A percentile compares a stretch with the other conserved stretches of the same genome.
Evolutionary conservation across 2,329 filamentous ascomycete genomes (phyloP).

Genomic region (Calycina herbarum): DNA sequence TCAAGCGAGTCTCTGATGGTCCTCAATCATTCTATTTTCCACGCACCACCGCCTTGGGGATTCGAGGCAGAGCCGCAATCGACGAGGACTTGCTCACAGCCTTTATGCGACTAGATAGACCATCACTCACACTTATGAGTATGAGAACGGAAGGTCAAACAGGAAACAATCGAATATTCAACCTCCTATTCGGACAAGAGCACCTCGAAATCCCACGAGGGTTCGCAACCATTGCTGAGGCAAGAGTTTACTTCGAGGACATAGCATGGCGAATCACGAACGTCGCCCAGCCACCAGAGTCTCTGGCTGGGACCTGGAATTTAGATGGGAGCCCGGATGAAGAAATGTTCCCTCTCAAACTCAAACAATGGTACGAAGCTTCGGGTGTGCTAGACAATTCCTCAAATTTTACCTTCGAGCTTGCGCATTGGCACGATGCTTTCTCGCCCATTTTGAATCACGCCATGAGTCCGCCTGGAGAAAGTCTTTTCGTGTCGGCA

Average conservation of each 20-base stretch:
- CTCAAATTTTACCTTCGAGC: conserved; percentile 15
- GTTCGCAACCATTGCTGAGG: conserved; percentile 16
- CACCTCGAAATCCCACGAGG: conserved; percentile 17
- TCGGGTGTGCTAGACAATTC: conserved; percentile 12
- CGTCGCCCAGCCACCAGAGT: conserved; percentile 1
- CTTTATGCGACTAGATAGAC: conserved; percentile 25
- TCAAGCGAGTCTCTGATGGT: conserved; percentile 16
- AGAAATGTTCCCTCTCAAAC: conserved; percentile 3
- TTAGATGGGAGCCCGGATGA: background rate
- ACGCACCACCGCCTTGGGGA: conserved; percentile 12
- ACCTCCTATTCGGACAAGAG: conserved; percentile 13
- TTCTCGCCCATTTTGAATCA: conserved; percentile 26
- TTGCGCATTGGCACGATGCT: conserved; percentile 30
- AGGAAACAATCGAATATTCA: conserved; percentile 17
- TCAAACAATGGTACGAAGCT: conserved; percentile 20
- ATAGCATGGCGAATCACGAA: conserved; percentile 15
- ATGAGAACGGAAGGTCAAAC: conserved; percentile 13
- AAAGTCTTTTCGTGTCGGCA: conserved; percentile 23
- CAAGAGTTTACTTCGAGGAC: conserved; percentile 19
- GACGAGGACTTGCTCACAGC: conserved; percentile 27
- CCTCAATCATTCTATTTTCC: conserved; percentile 17
- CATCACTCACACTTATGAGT: conserved; percentile 19
- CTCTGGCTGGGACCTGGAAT: conserved; percentile 2
- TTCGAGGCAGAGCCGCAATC: conserved; percentile 18
- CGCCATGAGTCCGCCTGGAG: conserved; percentile 22